Conservation (phyloP, 2,329 filamentous ascomycete genomes). For the Ophiosphaerella herpotricha region DNA sequence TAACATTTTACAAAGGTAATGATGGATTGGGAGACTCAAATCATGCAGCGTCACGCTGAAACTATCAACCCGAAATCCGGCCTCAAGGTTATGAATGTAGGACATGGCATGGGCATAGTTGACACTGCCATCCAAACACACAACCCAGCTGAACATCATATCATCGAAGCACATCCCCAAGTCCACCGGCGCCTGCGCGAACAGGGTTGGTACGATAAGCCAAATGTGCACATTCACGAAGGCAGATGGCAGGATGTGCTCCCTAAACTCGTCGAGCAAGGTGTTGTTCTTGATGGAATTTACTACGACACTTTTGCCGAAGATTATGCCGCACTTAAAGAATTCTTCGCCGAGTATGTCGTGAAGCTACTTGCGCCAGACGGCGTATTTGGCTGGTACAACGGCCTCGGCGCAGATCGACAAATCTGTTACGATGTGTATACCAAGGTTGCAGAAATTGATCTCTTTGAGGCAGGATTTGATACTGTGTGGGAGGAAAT, state of each 20-base stretch:
- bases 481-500: slow-evolving; percentile 45
- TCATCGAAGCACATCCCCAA: slow-evolving; percentile 81
- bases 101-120: slow-evolving; percentile 90
- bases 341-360: slow-evolving; percentile 46
- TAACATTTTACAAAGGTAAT: slow-evolving; percentile 51
- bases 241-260: slow-evolving; percentile 84
- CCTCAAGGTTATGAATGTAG: slow-evolving; percentile 79
- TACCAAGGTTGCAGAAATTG: slow-evolving; percentile 45
- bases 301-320: slow-evolving; percentile 49
- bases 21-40: slow-evolving; percentile 90
- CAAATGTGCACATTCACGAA: slow-evolving; percentile 64
- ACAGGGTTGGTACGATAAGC: slow-evolving; percentile 69
- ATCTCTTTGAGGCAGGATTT: slow-evolving; percentile 43
- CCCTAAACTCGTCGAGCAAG: slow-evolving; percentile 68
- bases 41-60: slow-evolving; percentile 79
- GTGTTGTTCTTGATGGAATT: slow-evolving; percentile 75
- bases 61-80: slow-evolving; percentile 65
- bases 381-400: slow-evolving; percentile 46
- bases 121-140: slow-evolving; percentile 75
- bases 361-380: slow-evolving; percentile 38
- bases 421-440: slow-evolving; percentile 49
- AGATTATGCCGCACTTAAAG: slow-evolving; percentile 43
- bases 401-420: slow-evolving; percentile 44
- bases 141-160: slow-evolving; percentile 73
- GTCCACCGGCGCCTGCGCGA: slow-evolving; percentile 72